These are phyloP conservation scores for Trichoderma endophyticum DNA, from an alignment of 2,329 filamentous ascomycete genomes.

Conservation along the genomic window DNA sequence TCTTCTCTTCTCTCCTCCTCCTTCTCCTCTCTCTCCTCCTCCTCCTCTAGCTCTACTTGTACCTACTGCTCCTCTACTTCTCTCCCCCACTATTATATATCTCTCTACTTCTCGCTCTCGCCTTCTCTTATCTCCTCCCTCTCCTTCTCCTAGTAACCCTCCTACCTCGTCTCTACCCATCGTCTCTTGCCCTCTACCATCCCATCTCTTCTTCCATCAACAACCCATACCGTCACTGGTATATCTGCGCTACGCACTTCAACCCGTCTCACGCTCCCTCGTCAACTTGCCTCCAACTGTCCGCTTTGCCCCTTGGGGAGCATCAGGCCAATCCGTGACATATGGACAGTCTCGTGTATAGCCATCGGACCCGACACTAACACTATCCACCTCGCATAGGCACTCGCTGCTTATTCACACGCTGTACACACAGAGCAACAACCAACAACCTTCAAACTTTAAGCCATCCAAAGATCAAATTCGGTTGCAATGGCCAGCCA, in stretches of 20 bases:
- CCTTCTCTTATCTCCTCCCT: background rate
- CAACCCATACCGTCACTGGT: background rate
- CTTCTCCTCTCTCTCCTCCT: background rate
- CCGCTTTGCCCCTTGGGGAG: background rate
- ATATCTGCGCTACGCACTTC: background rate
- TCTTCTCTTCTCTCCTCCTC: background rate
- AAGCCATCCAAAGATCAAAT: background rate
- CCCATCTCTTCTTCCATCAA: background rate
- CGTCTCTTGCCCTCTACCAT: background rate
- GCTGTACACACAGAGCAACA: background rate
- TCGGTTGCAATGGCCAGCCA: constrained; percentile 27
- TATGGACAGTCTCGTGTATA: background rate
- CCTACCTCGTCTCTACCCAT: background rate
- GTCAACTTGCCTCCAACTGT: background rate
- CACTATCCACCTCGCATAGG: background rate
- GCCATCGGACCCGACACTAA: background rate
- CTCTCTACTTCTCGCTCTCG: background rate
- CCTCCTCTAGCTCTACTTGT: background rate
- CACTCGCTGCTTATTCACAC: background rate
- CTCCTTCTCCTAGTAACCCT: background rate
- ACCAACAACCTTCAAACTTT: background rate
- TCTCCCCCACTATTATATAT: background rate
- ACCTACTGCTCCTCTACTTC: background rate
- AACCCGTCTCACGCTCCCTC: background rate
- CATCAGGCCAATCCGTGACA: background rate